Percentiles rank a stretch among this genome's conserved stretches.
Conservation (phyloP, 768 basidiomycete species). For the Podaxis pistillaris region DNA sequence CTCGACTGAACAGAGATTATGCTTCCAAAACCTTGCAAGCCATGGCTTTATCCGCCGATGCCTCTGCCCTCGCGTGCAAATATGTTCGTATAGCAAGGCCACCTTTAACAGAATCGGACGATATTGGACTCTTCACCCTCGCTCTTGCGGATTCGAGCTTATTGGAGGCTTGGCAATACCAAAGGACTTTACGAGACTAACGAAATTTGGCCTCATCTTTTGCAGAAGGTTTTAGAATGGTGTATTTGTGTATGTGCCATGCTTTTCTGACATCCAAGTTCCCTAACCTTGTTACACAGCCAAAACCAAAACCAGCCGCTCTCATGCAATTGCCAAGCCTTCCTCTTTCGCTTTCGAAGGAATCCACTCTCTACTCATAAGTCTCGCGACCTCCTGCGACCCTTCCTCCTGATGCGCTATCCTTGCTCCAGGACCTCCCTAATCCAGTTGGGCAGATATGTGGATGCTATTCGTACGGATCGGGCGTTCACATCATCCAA, state of each 20-base stretch:
- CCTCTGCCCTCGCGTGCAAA: slow-evolving; percentile 59
- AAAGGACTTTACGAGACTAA: slow-evolving; percentile 63
- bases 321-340: slow-evolving; percentile 63
- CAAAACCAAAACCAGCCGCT: slow-evolving; percentile 52
- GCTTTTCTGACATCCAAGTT: background rate
- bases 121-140: slow-evolving; percentile 66
- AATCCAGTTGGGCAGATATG: slow-evolving; percentile 66
- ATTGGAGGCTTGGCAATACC: slow-evolving; percentile 73
- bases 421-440: slow-evolving; percentile 74
- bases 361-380: slow-evolving; percentile 52
- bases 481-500: slow-evolving; percentile 51
- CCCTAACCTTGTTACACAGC: slow-evolving; percentile 35
- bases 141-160: slow-evolving; percentile 67
- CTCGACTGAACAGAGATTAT: slow-evolving; percentile 72
- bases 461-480: slow-evolving; percentile 76
- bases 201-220: slow-evolving; percentile 49
- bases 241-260: slow-evolving; percentile 59
- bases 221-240: slow-evolving; percentile 65
- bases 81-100: slow-evolving; percentile 82
- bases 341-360: slow-evolving; percentile 66
- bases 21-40: slow-evolving; percentile 76
- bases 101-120: slow-evolving; percentile 61
- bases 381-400: slow-evolving; percentile 54
- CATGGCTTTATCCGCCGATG: slow-evolving; percentile 47
- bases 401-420: slow-evolving; percentile 46